phyloP scores from a whole-genome alignment of 129 eudicot species.

The Helianthus tuberosus region DNA sequence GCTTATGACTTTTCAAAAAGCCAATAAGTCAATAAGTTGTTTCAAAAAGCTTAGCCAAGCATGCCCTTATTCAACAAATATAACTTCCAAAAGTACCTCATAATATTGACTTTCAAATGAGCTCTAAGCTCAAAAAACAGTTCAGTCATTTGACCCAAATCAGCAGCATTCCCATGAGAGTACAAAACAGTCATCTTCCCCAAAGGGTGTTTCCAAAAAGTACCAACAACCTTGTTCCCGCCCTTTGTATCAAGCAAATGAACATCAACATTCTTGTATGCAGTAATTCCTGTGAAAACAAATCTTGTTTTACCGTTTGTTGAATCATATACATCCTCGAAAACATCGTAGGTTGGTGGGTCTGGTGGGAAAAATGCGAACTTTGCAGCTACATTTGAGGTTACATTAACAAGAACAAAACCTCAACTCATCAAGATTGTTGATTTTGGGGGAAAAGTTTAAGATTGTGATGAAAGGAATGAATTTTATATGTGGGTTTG shows the following conservation, averaged over 20 bases:
- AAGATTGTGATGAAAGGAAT: slow-evolving; percentile 3
- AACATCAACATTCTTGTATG: slow-evolving; percentile 81
- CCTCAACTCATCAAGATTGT: slow-evolving; percentile 48
- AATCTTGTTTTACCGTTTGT: slow-evolving; percentile 29
- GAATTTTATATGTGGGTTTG: slow-evolving; percentile 21
- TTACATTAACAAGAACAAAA: slow-evolving; percentile 49
- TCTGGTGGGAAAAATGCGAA: slow-evolving; percentile 98
- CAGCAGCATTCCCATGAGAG: slow-evolving; percentile 99
- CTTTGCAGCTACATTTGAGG: slow-evolving; percentile 89
- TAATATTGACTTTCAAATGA: slow-evolving; percentile 86
- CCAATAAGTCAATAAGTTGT: too few relatives aligned
- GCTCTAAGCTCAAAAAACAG: slow-evolving; percentile 96
- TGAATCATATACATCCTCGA: slow-evolving; percentile 48
- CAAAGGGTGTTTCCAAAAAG: slow-evolving; percentile 83
- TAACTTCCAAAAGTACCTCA: slow-evolving; percentile 52
- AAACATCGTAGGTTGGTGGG: slow-evolving; percentile 87
- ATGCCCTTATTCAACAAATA: not conserved
- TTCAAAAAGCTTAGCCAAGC: too few relatives aligned
- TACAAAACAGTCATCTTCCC: slow-evolving; percentile 80
- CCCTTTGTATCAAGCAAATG: slow-evolving; percentile 82
- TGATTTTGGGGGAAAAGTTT: slow-evolving; percentile 1
- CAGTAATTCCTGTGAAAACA: slow-evolving; percentile 68
- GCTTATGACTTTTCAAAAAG: too few relatives aligned
- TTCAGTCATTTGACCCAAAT: slow-evolving; percentile 94
- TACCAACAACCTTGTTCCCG: slow-evolving; percentile 84